These are phyloP conservation scores for Diaporthe longicolla DNA, from an alignment of 2,329 filamentous ascomycete genomes.

Conservation along the genomic window DNA sequence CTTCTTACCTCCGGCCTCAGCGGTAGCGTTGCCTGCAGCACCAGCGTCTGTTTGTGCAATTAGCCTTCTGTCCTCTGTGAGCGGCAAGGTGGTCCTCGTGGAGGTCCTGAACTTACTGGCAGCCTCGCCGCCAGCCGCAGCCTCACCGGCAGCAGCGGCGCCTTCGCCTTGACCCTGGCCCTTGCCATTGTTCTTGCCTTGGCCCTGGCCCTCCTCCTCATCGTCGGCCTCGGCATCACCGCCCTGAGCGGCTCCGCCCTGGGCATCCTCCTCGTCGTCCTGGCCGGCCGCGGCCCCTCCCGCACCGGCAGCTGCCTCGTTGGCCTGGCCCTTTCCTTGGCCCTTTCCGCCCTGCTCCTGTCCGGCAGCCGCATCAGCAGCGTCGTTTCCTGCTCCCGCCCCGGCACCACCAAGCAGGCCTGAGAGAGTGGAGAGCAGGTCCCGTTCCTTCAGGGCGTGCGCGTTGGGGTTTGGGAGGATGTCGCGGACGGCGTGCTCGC, in stretches of 20 bases:
- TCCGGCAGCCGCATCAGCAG: background rate
- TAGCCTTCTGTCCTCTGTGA: background rate
- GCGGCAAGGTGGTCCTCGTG: too few relatives aligned
- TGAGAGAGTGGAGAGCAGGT: constrained; percentile 13
- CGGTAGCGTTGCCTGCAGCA: constrained; percentile 1
- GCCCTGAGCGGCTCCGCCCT: background rate
- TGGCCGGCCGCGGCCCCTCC: constrained; percentile 16
- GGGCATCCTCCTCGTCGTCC: background rate
- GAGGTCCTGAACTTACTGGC: constrained; percentile 3
- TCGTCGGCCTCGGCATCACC: background rate
- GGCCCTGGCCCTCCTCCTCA: background rate
- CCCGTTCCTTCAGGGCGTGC: constrained; percentile 2
- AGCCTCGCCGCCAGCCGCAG: background rate
- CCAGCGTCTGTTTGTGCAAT: background rate
- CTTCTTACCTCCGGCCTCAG: constrained; percentile 2
- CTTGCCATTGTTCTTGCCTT: background rate
- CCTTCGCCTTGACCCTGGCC: background rate
- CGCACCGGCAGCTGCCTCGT: background rate
- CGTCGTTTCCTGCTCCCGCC: background rate
- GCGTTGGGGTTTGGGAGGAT: background rate
- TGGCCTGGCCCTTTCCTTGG: background rate
- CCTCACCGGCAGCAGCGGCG: too few relatives aligned
- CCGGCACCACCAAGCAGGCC: constrained; percentile 16
- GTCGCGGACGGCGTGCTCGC: constrained; percentile 25
- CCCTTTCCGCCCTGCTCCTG: background rate